A percentile compares a stretch with the other conserved stretches of the same genome.
Evolutionary conservation across 73 alveolate species (phyloP).

Genomic region (Durusdinium trenchii): DNA sequence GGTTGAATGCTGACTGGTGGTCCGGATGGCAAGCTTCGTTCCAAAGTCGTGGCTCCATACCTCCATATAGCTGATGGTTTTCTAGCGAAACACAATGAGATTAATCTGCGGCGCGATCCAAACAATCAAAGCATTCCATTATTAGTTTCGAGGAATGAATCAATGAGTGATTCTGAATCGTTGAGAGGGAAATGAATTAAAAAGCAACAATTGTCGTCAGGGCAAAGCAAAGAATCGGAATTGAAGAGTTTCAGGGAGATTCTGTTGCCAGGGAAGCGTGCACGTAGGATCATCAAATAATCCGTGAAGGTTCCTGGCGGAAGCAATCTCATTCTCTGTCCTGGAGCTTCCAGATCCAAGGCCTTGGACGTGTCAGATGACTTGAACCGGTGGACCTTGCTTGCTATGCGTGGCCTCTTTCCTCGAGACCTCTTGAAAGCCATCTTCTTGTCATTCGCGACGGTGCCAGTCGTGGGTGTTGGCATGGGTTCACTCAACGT

Average conservation of each 20-base stretch:
- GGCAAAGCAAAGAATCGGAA: neutral
- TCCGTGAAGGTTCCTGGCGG: conserved; percentile 25
- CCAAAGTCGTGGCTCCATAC: conserved; percentile 18
- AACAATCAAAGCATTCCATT: neutral
- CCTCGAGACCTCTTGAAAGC: neutral
- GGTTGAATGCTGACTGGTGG: neutral
- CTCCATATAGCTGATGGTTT: neutral
- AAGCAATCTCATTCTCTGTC: neutral
- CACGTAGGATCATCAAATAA: neutral
- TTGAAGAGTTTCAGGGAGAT: conserved; percentile 18
- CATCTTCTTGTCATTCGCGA: neutral
- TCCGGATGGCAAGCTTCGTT: neutral
- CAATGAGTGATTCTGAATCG: too few species aligned
- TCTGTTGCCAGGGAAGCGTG: neutral
- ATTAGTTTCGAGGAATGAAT: neutral
- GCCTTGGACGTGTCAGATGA: neutral
- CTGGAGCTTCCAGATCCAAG: neutral
- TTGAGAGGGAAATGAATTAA: too few species aligned
- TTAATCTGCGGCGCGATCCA: neutral
- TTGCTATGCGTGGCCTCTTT: neutral
- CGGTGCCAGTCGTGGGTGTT: neutral
- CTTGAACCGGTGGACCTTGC: neutral
- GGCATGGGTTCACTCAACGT: neutral
- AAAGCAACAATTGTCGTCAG: too few species aligned
- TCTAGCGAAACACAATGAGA: neutral